phyloP scores from a whole-genome alignment of 192 early-diverging fungal genomes.

The Gaertneriomyces sp. region DNA sequence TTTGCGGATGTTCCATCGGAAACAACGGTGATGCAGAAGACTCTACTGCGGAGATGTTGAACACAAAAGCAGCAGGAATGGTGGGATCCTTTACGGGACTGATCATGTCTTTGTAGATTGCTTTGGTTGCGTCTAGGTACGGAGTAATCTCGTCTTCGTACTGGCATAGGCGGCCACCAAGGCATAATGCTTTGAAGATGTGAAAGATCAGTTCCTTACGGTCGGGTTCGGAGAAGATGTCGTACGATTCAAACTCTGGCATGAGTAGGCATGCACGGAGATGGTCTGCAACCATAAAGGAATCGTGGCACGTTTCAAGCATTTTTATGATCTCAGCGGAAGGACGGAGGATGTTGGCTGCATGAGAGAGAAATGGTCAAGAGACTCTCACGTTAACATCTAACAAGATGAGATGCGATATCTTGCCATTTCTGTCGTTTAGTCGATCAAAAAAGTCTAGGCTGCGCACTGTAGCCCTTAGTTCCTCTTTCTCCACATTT shows the following conservation, averaged over 20 bases:
- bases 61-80: constrained; percentile 41
- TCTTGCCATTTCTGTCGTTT: constrained; percentile 1
- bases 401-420: not conserved
- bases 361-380: not conserved
- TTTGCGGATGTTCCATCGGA: constrained; percentile 55
- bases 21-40: constrained; percentile 49
- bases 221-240: constrained; percentile 35
- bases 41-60: constrained; percentile 35
- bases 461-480: constrained; percentile 35
- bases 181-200: constrained; percentile 45
- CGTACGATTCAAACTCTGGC: constrained; percentile 35
- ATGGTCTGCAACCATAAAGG: constrained; percentile 49
- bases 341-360: constrained; percentile 31
- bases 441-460: constrained; percentile 48
- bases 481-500: constrained; percentile 32
- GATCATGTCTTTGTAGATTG: constrained; percentile 53
- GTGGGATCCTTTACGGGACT: constrained; percentile 39
- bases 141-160: constrained; percentile 50
- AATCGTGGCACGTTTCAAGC: constrained; percentile 46
- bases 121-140: constrained; percentile 45
- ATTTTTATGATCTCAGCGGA: constrained; percentile 49
- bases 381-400: not conserved
- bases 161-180: constrained; percentile 53
- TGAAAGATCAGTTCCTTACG: constrained; percentile 52
- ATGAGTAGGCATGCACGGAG: constrained; percentile 45